Evolutionary conservation across 2,329 filamentous ascomycete species (phyloP), one percentile per base, ranked within the genome.

Genomic region (Ceratocystis destructans): DNA sequence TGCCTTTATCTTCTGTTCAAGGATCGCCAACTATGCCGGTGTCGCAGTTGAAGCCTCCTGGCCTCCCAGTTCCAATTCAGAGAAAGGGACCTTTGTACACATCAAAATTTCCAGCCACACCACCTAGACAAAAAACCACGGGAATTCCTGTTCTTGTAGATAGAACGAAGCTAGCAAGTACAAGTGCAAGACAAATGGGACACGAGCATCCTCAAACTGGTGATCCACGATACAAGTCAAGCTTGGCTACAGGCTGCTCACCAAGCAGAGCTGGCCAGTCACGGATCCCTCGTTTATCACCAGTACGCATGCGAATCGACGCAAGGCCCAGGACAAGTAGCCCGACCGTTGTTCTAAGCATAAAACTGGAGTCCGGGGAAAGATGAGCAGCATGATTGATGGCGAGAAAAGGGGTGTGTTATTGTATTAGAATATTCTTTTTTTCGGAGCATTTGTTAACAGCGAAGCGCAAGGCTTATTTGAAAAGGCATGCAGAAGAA

Each of bases 241-340:
- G 22, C 17, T 20, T 10, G 17, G 7, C 45, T 17, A 33, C 33
- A 50, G 45, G 37, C 17, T 46, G 45, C 6, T 22, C 44, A 28
- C 45, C 45, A 8, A n/a, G 2, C 6, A 53, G 20, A 20, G 46
- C 25, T 15, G 12, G 44, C 5, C 45, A 64, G 31, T 64, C 62
- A 50, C 41, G 62, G 10, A 64, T 64, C 8, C 62, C 62, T 17
- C 62, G 62, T n/a, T 33, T 64, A n/a, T 64, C 45, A 1, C 62
- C 62, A 20, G 15, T 10, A 28, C 62, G 44, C 3, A 6, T 53
- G 17, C 31, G 15, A 22, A 4, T 5, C 10, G 25, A 31, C 3
- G 31, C 25, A n/a, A 59, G 22, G 55, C 8, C 3, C 44, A 20
- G 46, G 37, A 62, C n/a, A 62, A 48, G 25, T 31, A 33, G 33